phyloP scores from a whole-genome alignment of 2,329 filamentous ascomycete genomes.

The Colletotrichum truncatum region DNA sequence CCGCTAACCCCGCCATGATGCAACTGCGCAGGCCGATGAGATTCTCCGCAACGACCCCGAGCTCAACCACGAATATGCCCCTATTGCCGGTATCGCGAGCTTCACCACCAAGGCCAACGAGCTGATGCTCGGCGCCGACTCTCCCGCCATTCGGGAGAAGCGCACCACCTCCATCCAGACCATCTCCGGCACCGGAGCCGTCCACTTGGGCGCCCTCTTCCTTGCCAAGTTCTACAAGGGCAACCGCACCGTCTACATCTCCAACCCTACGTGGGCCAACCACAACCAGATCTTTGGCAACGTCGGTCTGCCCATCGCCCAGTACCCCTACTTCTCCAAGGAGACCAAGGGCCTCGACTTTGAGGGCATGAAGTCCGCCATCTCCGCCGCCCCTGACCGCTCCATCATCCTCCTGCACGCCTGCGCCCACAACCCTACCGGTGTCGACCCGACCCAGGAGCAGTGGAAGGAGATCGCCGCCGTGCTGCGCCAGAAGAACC shows the following conservation, averaged over 20 bases:
- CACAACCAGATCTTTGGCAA: constrained; percentile 99
- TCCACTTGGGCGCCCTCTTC: constrained; percentile 94
- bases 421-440: constrained; percentile 98
- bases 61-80: constrained; percentile 97
- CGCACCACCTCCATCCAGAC: constrained; percentile 87
- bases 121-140: constrained; percentile 83
- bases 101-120: constrained; percentile 93
- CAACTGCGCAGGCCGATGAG: constrained; percentile 79
- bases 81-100: constrained; percentile 86
- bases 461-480: constrained; percentile 93
- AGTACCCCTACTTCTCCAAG: constrained; percentile 94
- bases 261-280: constrained; percentile 97
- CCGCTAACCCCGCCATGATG: constrained; percentile 32
- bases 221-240: constrained; percentile 88
- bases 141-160: constrained; percentile 84
- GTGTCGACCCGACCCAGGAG: constrained; percentile 90
- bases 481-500: constrained; percentile 78
- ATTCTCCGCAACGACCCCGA: constrained; percentile 87
- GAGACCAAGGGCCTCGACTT: constrained; percentile 92
- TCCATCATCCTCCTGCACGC: constrained; percentile 93
- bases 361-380: constrained; percentile 80
- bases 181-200: constrained; percentile 95
- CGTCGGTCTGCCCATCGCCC: constrained; percentile 78
- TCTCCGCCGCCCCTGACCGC: constrained; percentile 76
- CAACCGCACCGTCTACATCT: constrained; percentile 85